Evolutionary conservation across 1,139 yeast genomes (phyloP).

Genomic region (Kodamaea sp.): DNA sequence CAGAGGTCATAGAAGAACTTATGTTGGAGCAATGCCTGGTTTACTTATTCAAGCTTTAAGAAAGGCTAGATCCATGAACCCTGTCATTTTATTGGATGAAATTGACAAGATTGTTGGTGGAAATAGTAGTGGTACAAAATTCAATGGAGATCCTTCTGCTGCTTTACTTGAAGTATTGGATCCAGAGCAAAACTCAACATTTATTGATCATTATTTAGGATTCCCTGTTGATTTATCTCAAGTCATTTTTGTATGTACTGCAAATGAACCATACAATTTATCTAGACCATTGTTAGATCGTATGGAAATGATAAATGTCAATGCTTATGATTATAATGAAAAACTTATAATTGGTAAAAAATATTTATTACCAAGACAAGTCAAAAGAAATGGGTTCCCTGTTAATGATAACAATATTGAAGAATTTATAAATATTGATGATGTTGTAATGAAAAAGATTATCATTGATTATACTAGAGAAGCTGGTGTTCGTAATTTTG

Average conservation of each 20-base stretch:
- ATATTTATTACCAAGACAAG: slow-evolving; percentile 78
- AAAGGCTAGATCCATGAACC: slow-evolving; percentile 78
- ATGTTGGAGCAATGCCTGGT: slow-evolving; percentile 95
- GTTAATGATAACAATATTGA: slow-evolving; percentile 15
- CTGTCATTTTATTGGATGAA: slow-evolving; percentile 85
- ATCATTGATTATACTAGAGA: slow-evolving; percentile 77
- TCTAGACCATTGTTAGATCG: slow-evolving; percentile 82
- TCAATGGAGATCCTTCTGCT: slow-evolving; percentile 88
- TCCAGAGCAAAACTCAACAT: slow-evolving; percentile 81
- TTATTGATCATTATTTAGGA: slow-evolving; percentile 83
- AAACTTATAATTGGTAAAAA: slow-evolving; percentile 69
- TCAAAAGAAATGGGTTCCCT: slow-evolving; percentile 65
- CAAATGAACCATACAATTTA: slow-evolving; percentile 74
- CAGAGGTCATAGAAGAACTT: slow-evolving; percentile 89
- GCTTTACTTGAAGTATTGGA: slow-evolving; percentile 86
- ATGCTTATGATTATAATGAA: slow-evolving; percentile 80
- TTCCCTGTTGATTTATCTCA: slow-evolving; percentile 86
- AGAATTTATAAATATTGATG: slow-evolving; percentile 35
- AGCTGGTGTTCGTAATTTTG: slow-evolving; percentile 82
- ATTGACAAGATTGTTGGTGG: slow-evolving; percentile 80
- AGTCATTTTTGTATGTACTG: slow-evolving; percentile 83
- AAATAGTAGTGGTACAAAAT: slow-evolving; percentile 37
- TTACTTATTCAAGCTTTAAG: slow-evolving; percentile 74
- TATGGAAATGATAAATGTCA: slow-evolving; percentile 76
- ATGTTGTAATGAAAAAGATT: slow-evolving; percentile 55